Evolutionary conservation across 768 basidiomycete species (phyloP), one percentile per base, ranked within the genome.

Genomic region (Arthromyces matolae): DNA sequence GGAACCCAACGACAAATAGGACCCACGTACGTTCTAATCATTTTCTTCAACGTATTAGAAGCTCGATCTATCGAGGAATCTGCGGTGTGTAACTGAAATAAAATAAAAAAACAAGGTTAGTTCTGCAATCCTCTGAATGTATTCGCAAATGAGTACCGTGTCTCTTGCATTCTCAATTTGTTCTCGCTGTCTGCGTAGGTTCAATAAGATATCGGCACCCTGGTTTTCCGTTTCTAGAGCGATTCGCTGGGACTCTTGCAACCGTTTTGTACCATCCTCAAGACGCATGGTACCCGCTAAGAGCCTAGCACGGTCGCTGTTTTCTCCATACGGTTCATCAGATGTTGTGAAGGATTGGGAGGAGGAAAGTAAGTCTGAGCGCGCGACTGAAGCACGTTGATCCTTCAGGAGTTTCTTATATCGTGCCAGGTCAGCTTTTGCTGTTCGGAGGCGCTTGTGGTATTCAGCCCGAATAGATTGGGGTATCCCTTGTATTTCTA

Each of bases 161-260:
- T 89, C 87, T 58, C 95, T 72, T 20, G 95, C 80, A 63, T 94
- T 88, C 71, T 93, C 87, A 49, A 99, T 94, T 67, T 93, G 92
- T 61, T 97, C 96, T 55, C 96, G 70, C 69, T 99, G 96, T 2
- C 75, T 71, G 45, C 93, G 70, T 53, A 99, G 73, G 63, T 88
- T 93, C 62, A 83, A 65, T 55, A 99, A 63, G 56, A 99, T 97
- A 58, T 93, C 93, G 9, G 93, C 86, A 8, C 96, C 96, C 35
- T 97, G 86, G 61, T 89, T 84, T 70, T 98, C 96, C 10, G 96
- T 97, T 73, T 99, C 95, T 25, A 99, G 70, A 8, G 95, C 95
- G 32, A 98, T 79, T 19, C 92, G 79, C 50, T 96, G 93, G 16
- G 87, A 89, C 50, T 97, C 93, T 55, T 93, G 84, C 44, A 99